phyloP scores from a whole-genome alignment of 2,329 filamentous ascomycete genomes.

The Teratosphaeria zuluensis region DNA sequence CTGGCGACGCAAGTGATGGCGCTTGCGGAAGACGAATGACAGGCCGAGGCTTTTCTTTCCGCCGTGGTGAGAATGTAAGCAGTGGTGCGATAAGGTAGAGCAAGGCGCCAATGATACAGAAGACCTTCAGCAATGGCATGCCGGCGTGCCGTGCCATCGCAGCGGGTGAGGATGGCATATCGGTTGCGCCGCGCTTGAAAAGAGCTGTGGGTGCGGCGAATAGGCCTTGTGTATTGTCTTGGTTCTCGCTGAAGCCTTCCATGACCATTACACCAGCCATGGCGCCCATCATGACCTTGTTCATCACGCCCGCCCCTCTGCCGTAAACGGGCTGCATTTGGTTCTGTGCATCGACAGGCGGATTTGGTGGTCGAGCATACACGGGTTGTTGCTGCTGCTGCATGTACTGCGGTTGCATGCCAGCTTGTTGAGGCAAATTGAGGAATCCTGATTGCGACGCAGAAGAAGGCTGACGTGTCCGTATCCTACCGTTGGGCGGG shows the following conservation, averaged over 20 bases:
- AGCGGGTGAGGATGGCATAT: slow-evolving; percentile 10
- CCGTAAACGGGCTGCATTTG: slow-evolving; percentile 28
- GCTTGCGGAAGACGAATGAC: slow-evolving; percentile 37
- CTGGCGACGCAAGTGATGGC: slow-evolving; percentile 68
- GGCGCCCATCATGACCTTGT: slow-evolving; percentile 85
- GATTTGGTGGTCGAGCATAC: slow-evolving; percentile 23
- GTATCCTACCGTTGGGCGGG: slow-evolving; percentile 10
- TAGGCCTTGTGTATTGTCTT: slow-evolving; percentile 41
- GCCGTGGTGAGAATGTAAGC: slow-evolving; percentile 48
- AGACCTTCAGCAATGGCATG: slow-evolving; percentile 40
- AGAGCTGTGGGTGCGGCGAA: slow-evolving; percentile 32
- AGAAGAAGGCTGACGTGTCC: slow-evolving; percentile 19
- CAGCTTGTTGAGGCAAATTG: slow-evolving; percentile 15
- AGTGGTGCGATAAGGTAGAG: slow-evolving; percentile 49
- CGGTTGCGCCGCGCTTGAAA: slow-evolving; percentile 20
- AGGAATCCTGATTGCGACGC: slow-evolving; percentile 19
- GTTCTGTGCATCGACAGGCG: slow-evolving; percentile 25
- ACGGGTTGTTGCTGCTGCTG: slow-evolving; percentile 22
- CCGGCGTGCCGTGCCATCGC: slow-evolving; percentile 17
- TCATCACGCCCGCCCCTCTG: slow-evolving; percentile 42
- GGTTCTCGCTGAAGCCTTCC: slow-evolving; percentile 60
- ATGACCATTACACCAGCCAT: slow-evolving; percentile 86
- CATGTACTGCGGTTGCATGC: slow-evolving; percentile 23
- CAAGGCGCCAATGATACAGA: slow-evolving; percentile 42
- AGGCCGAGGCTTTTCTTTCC: slow-evolving; percentile 36